A percentile compares a stretch with the other conserved stretches of the same genome.
Conservation (phyloP, 2,329 filamentous ascomycete species). For the Aspergillus intermedius region DNA sequence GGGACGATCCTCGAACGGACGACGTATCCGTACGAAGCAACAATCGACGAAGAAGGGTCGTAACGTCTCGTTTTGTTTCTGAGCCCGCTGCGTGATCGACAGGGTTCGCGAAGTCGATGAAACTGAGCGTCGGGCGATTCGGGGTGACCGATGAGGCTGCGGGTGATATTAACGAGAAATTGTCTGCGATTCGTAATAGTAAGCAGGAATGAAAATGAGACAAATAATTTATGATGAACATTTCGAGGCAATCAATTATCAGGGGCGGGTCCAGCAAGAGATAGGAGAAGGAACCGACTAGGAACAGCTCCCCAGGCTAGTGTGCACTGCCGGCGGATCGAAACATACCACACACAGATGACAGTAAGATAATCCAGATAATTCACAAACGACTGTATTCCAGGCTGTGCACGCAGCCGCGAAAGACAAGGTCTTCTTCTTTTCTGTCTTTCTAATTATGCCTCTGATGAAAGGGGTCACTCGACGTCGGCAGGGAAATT, state of each 20-base stretch:
- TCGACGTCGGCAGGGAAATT: constrained; percentile 6
- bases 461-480: neutral
- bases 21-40: neutral
- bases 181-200: neutral
- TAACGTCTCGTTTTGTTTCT: neutral
- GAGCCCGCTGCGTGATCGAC: too few relatives aligned
- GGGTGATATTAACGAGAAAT: too few relatives aligned
- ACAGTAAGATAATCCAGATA: neutral
- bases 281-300: neutral
- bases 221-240: neutral
- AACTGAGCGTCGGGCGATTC: neutral
- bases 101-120: neutral
- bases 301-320: neutral
- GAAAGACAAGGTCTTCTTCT: neutral
- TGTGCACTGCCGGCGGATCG: neutral
- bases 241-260: neutral
- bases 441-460: too few relatives aligned
- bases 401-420: neutral
- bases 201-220: neutral
- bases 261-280: neutral
- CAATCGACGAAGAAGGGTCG: neutral
- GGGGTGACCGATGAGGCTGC: neutral
- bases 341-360: neutral
- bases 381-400: neutral
- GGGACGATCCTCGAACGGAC: neutral